Evolutionary conservation across 108 stramenopile genomes (phyloP).

Genomic region (Cyclostephanos invisitatus): DNA sequence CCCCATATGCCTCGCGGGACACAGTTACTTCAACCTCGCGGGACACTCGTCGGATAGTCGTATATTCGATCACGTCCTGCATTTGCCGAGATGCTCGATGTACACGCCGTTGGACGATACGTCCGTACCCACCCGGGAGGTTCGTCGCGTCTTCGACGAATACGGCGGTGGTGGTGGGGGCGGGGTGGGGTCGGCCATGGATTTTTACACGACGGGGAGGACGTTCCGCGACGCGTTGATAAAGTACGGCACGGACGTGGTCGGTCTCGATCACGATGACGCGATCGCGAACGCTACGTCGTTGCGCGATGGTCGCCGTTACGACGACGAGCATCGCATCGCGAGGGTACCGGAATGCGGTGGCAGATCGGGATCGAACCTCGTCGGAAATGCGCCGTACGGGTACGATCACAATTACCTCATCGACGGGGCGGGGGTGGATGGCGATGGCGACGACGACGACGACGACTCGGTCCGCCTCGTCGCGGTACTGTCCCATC

Average conservation of each 20-base stretch:
- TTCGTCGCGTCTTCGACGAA: slow-evolving; percentile 47
- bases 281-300: slow-evolving; percentile 24
- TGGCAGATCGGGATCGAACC: slow-evolving; percentile 17
- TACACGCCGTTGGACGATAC: slow-evolving; percentile 72
- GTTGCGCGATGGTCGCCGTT: neutral
- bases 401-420: slow-evolving; percentile 90
- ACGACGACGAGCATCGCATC: neutral
- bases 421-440: too few species aligned
- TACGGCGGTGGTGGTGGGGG: neutral
- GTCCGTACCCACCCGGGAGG: slow-evolving; percentile 74
- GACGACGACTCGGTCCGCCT: slow-evolving; percentile 9
- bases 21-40: slow-evolving; percentile 86
- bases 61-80: slow-evolving; percentile 70
- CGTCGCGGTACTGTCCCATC: slow-evolving; percentile 40
- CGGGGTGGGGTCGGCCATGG: slow-evolving; percentile 48
- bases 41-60: slow-evolving; percentile 41
- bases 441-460: neutral
- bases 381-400: slow-evolving; percentile 40
- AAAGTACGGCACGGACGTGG: slow-evolving; percentile 37
- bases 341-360: slow-evolving; percentile 20
- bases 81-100: slow-evolving; percentile 49
- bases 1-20: slow-evolving; percentile 79
- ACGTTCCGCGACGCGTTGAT: slow-evolving; percentile 53
- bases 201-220: slow-evolving; percentile 53
- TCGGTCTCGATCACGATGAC: slow-evolving; percentile 26